These are phyloP conservation scores for Eragrostis curvula DNA, from an alignment of 176 grass and related monocot species.

Conservation along the genomic window DNA sequence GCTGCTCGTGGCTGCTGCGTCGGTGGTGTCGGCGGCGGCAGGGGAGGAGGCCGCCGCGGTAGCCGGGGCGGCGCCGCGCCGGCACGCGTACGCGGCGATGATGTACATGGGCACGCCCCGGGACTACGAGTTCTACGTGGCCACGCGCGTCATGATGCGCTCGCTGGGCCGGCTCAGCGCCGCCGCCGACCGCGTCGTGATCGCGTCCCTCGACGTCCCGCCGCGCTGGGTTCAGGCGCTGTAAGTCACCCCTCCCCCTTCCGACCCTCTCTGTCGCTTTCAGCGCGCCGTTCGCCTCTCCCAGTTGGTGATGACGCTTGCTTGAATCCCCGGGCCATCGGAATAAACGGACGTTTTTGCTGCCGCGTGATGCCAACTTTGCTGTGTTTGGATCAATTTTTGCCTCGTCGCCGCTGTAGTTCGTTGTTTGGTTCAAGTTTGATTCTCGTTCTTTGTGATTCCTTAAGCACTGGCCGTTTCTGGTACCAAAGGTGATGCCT, in stretches of 20 bases:
- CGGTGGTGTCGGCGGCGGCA: constrained; percentile 5
- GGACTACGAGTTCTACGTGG: constrained; percentile 97
- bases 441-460: background rate
- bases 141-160: constrained; percentile 92
- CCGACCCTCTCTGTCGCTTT: background rate
- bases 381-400: background rate
- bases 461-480: background rate
- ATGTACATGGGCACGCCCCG: constrained; percentile 97
- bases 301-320: background rate
- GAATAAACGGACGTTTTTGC: background rate
- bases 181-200: constrained; percentile 74
- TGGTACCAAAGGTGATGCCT: background rate
- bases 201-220: constrained; percentile 86
- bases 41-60: background rate
- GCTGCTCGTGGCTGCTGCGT: constrained; percentile 28
- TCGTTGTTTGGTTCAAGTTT: constrained; percentile 1
- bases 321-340: background rate
- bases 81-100: constrained; percentile 88
- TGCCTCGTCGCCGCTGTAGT: background rate
- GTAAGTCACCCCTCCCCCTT: constrained; percentile 37
- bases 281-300: background rate
- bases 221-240: constrained; percentile 66
- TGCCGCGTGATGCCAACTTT: constrained; percentile 5
- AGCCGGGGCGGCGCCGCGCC: constrained; percentile 39
- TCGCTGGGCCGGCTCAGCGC: constrained; percentile 58